These are phyloP conservation scores for Stemphylium beticola DNA, from an alignment of 2,329 filamentous ascomycete species.

Conservation along the genomic window DNA sequence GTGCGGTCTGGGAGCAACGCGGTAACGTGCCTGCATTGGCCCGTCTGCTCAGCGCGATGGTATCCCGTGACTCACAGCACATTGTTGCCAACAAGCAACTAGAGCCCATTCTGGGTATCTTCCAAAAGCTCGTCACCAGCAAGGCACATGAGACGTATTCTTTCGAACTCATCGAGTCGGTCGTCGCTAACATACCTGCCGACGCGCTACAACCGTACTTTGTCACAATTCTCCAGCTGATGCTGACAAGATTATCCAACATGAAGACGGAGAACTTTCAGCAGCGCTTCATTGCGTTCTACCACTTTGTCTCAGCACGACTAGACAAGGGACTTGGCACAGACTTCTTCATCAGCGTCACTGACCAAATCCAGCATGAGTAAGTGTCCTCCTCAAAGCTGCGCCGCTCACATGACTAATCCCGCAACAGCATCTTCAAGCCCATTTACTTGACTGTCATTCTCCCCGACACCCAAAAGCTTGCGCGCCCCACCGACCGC, in stretches of 20 bases:
- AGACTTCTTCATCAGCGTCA: slow-evolving; percentile 87
- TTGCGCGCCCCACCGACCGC: slow-evolving; percentile 85
- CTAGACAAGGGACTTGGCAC: slow-evolving; percentile 84
- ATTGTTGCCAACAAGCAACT: slow-evolving; percentile 82
- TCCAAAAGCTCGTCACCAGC: slow-evolving; percentile 82
- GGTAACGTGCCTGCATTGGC: slow-evolving; percentile 93
- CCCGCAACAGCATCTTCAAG: slow-evolving; percentile 68
- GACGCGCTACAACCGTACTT: slow-evolving; percentile 80
- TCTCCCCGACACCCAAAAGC: slow-evolving; percentile 85
- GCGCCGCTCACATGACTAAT: slow-evolving; percentile 22
- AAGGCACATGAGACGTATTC: slow-evolving; percentile 86
- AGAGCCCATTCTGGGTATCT: slow-evolving; percentile 89
- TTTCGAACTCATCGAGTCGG: slow-evolving; percentile 87
- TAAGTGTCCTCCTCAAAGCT: slow-evolving; percentile 41
- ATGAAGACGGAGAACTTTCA: slow-evolving; percentile 85
- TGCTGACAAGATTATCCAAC: slow-evolving; percentile 75
- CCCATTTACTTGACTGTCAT: slow-evolving; percentile 87
- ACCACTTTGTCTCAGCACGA: slow-evolving; percentile 84
- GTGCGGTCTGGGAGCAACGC: slow-evolving; percentile 86
- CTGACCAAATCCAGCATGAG: slow-evolving; percentile 79
- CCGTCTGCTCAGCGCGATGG: slow-evolving; percentile 81
- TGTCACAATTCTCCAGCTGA: slow-evolving; percentile 76
- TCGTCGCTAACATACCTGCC: slow-evolving; percentile 75
- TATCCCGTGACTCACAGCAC: slow-evolving; percentile 74
- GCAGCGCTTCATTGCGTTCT: slow-evolving; percentile 89